These are phyloP conservation scores for Nothomitra cinnamomea DNA, from an alignment of 2,329 filamentous ascomycete genomes.

Conservation along the genomic window DNA sequence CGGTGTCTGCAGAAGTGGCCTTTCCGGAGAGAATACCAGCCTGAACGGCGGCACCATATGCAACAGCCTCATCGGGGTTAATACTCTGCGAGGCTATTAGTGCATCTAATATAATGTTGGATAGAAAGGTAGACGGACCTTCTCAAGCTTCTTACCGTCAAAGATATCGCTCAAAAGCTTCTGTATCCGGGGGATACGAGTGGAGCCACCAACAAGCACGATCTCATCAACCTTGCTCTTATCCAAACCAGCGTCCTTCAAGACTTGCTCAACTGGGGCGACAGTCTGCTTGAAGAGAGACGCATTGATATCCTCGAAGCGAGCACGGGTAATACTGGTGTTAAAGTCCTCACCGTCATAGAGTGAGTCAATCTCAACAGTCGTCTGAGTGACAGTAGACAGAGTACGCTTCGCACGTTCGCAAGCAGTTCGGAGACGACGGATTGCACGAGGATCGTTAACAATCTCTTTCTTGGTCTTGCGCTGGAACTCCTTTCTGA, in stretches of 20 bases:
- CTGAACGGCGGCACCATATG: constrained; percentile 96
- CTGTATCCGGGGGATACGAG: constrained; percentile 97
- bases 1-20: constrained; percentile 86
- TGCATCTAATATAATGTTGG: too few relatives aligned
- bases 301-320: constrained; percentile 97
- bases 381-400: constrained; percentile 92
- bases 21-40: constrained; percentile 97
- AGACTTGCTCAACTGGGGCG: constrained; percentile 87
- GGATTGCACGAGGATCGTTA: constrained; percentile 76
- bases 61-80: constrained; percentile 98
- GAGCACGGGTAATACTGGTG: constrained; percentile 90
- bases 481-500: constrained; percentile 82
- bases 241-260: constrained; percentile 78
- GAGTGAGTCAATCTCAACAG: constrained; percentile 95
- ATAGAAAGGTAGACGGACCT: constrained; percentile 27
- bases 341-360: constrained; percentile 98
- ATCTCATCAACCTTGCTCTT: constrained; percentile 95
- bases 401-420: constrained; percentile 99
- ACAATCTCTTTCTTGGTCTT: constrained; percentile 65
- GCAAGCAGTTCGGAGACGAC: constrained; percentile 91
- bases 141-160: constrained; percentile 99
- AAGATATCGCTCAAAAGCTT: constrained; percentile 99
- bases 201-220: constrained; percentile 95
- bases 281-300: constrained; percentile 89
- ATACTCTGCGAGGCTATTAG: constrained; percentile 45